Evolutionary conservation across 2,329 filamentous ascomycete genomes (phyloP).

Genomic region (Scopulariopsis brevicaulis): DNA sequence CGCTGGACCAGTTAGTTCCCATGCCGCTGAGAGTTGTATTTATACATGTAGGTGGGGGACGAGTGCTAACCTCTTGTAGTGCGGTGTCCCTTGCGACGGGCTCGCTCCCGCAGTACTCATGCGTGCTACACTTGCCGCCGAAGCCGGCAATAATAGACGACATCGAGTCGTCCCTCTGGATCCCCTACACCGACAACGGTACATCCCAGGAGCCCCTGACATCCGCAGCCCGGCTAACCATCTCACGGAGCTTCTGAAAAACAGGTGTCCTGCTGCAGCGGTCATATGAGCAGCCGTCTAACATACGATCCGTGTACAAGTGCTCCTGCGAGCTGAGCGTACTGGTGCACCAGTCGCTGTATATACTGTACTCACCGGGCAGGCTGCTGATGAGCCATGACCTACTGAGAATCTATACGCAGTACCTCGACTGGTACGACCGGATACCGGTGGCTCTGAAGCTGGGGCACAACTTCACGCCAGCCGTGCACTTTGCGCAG

Average conservation of each 20-base stretch:
- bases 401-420: slow-evolving; percentile 52
- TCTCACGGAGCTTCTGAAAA: neutral
- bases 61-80: no score
- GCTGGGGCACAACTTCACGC: slow-evolving; percentile 58
- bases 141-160: slow-evolving; percentile 50
- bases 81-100: slow-evolving; percentile 56
- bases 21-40: no score
- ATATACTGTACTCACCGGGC: slow-evolving; percentile 61
- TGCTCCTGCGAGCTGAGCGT: slow-evolving; percentile 64
- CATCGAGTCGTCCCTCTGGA: slow-evolving; percentile 48
- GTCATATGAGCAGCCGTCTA: slow-evolving; percentile 50
- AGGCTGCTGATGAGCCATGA: slow-evolving; percentile 52
- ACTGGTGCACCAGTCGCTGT: slow-evolving; percentile 60
- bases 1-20: slow-evolving; percentile 49
- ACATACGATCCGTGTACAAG: slow-evolving; percentile 56
- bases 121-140: slow-evolving; percentile 41
- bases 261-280: slow-evolving; percentile 39
- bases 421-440: slow-evolving; percentile 63
- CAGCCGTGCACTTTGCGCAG: slow-evolving; percentile 64
- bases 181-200: slow-evolving; percentile 48
- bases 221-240: neutral
- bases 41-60: no score
- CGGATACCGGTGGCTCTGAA: slow-evolving; percentile 52
- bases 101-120: slow-evolving; percentile 48
- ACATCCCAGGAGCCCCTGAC: slow-evolving; percentile 15